Evolutionary conservation across 352 stramenopile species (phyloP).

Genomic region (Hyaloperonospora brassicae): DNA sequence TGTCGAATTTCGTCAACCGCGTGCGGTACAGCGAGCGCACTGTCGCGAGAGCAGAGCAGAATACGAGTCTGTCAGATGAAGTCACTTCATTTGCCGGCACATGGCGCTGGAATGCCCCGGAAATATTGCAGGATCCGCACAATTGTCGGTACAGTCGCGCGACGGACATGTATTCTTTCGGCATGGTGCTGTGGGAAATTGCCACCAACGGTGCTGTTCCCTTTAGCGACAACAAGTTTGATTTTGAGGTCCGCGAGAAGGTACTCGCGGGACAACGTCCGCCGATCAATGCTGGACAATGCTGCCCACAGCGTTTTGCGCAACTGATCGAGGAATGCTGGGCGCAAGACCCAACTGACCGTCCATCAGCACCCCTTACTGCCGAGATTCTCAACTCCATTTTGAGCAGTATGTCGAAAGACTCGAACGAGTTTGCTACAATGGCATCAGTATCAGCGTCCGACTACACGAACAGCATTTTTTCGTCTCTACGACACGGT

Average conservation of each 20-base stretch:
- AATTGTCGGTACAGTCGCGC: constrained; percentile 55
- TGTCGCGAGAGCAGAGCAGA: constrained; percentile 28
- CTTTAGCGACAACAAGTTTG: constrained; percentile 56
- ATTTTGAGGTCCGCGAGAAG: constrained; percentile 61
- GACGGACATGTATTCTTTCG: constrained; percentile 70
- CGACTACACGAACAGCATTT: constrained; percentile 56
- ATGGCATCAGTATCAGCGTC: constrained; percentile 25
- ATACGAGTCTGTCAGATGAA: constrained; percentile 40
- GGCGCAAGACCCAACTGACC: constrained; percentile 35
- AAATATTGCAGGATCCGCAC: constrained; percentile 56
- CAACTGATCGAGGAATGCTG: constrained; percentile 57
- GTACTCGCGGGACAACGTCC: constrained; percentile 48
- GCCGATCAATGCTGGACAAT: constrained; percentile 35
- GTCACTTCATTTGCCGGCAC: constrained; percentile 59
- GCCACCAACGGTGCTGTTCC: constrained; percentile 48
- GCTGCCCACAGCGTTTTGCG: constrained; percentile 47
- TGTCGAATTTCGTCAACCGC: constrained; percentile 38
- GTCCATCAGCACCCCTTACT: constrained; percentile 40
- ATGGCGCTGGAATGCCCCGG: constrained; percentile 64
- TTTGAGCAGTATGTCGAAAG: constrained; percentile 42
- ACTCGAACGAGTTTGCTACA: constrained; percentile 26
- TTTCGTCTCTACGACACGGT: constrained; percentile 38
- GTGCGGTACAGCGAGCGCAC: constrained; percentile 31
- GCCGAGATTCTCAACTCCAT: constrained; percentile 45
- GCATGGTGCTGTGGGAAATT: constrained; percentile 71